A percentile compares a stretch with the other conserved stretches of the same genome.
Evolutionary conservation across 2,329 filamentous ascomycete species (phyloP).

Genomic region (Clonostachys sp.): DNA sequence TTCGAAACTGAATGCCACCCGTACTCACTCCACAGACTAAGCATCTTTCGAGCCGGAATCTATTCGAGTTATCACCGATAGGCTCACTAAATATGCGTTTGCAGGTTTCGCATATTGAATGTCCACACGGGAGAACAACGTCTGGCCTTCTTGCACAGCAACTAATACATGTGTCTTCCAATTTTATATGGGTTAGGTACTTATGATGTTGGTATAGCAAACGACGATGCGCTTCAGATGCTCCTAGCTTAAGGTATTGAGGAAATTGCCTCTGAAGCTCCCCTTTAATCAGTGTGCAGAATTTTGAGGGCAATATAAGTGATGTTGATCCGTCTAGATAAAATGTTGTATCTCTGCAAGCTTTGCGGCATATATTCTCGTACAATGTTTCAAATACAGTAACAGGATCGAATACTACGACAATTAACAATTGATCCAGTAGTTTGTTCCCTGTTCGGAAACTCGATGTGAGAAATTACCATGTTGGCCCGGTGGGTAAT

Average conservation of each 20-base stretch:
- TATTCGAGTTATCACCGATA: slow-evolving; percentile 1
- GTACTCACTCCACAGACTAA: slow-evolving; percentile 2
- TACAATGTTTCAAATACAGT: neutral
- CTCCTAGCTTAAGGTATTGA: neutral
- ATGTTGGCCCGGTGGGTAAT: slow-evolving; percentile 4
- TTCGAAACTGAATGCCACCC: neutral
- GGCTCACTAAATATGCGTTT: slow-evolving; percentile 1
- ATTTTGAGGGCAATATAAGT: too few relatives aligned
- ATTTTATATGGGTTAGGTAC: neutral
- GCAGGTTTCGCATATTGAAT: slow-evolving; percentile 3
- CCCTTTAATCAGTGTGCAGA: too few relatives aligned
- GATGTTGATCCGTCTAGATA: neutral
- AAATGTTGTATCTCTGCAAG: neutral
- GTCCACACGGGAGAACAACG: slow-evolving; percentile 3
- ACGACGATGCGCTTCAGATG: neutral
- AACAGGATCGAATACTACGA: neutral
- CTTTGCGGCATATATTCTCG: neutral
- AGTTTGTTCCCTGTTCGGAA: neutral
- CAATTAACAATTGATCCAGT: neutral
- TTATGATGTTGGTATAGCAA: neutral
- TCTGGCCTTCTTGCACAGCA: slow-evolving; percentile 4
- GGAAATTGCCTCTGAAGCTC: neutral
- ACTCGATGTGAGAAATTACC: neutral
- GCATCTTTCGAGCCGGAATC: slow-evolving; percentile 2
- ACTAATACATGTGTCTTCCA: slow-evolving; percentile 3